These are phyloP conservation scores for Metarhizium anisopliae DNA, from an alignment of 2,329 filamentous ascomycete species.

Conservation along the genomic window DNA sequence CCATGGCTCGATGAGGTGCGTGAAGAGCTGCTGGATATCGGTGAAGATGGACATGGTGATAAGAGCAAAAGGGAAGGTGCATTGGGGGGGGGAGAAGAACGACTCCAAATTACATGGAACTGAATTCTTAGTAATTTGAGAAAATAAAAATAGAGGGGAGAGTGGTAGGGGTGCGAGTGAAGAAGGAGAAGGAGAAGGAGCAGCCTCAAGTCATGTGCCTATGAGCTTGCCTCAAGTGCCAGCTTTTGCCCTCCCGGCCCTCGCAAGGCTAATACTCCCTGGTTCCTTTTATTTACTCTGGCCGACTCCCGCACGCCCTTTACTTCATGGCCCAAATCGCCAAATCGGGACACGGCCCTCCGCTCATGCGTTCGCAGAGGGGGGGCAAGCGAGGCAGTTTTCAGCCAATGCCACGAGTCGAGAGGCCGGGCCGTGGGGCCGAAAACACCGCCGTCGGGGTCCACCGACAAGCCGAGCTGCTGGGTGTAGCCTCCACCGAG, in stretches of 20 bases:
- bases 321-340: no score
- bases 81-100: background rate
- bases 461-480: background rate
- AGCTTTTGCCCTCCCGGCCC: background rate
- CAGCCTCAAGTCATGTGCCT: background rate
- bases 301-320: no score
- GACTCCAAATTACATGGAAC: background rate
- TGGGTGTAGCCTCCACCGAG: no score
- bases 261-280: no score
- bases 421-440: background rate
- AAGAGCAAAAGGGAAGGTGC: background rate
- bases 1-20: conserved; percentile 37
- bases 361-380: background rate
- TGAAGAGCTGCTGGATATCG: conserved; percentile 17
- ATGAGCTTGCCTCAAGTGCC: background rate
- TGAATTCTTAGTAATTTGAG: background rate
- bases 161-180: background rate
- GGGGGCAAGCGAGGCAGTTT: background rate
- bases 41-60: conserved; percentile 16
- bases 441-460: background rate
- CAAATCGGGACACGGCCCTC: no score
- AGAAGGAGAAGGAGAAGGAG: background rate
- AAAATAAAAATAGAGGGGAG: background rate
- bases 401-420: background rate
- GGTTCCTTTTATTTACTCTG: background rate